Evolutionary conservation across 78 protist genomes (phyloP).

Genomic region (Monosiga brevicollis): DNA sequence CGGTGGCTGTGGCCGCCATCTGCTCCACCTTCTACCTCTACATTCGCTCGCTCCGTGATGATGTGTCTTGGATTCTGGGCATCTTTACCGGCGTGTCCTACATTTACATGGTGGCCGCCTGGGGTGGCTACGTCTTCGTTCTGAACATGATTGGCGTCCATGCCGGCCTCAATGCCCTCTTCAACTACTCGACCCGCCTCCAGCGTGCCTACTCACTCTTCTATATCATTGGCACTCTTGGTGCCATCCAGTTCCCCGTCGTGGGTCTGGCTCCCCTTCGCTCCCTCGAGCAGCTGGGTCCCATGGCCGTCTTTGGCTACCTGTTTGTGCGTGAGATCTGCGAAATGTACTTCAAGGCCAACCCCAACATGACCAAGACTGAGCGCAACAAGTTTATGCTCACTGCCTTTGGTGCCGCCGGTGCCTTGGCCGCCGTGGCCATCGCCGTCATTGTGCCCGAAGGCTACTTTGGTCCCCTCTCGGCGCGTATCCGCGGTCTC

Average conservation of each 20-base stretch:
- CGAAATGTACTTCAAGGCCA: too few relatives aligned
- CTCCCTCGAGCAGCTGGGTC: conserved; percentile 90
- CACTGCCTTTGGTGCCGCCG: too few relatives aligned
- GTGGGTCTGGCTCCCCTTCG: conserved; percentile 88
- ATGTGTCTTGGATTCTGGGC: conserved; percentile 66
- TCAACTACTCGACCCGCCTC: conserved; percentile 46
- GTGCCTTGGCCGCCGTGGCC: background rate
- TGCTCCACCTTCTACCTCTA: conserved; percentile 76
- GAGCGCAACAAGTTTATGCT: too few relatives aligned
- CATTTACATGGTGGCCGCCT: conserved; percentile 83
- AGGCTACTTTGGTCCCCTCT: conserved; percentile 1
- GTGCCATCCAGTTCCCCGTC: conserved; percentile 72
- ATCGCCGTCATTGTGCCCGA: background rate
- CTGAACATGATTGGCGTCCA: conserved; percentile 91
- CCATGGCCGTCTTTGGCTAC: conserved; percentile 77
- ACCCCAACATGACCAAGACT: too few relatives aligned
- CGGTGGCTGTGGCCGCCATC: conserved; percentile 93
- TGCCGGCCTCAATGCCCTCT: conserved; percentile 77
- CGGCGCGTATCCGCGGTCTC: conserved; percentile 2
- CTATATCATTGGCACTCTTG: conserved; percentile 71
- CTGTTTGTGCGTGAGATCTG: too few relatives aligned
- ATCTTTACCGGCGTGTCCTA: conserved; percentile 64
- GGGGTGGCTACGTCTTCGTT: conserved; percentile 99
- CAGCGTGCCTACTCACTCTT: conserved; percentile 81
- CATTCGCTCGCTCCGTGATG: conserved; percentile 73